These are phyloP conservation scores for Scheffersomyces quercinus DNA, from an alignment of 1,139 yeast genomes.

Conservation along the genomic window DNA sequence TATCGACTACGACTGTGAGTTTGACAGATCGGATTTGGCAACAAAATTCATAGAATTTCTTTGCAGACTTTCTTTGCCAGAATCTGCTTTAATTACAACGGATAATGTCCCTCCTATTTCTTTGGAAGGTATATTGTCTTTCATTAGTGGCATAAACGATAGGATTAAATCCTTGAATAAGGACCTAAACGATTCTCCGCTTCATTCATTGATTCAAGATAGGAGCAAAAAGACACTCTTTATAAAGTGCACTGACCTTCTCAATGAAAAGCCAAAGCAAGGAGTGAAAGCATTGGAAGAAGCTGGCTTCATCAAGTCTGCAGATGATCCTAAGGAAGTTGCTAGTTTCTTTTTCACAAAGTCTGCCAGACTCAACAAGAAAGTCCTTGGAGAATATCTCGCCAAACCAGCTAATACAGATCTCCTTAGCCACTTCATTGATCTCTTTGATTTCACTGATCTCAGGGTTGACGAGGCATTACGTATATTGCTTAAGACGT, in stretches of 20 bases:
- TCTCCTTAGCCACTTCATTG: conserved; percentile 65
- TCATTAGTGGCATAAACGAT: conserved; percentile 65
- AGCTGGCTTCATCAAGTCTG: conserved; percentile 62
- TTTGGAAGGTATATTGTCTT: conserved; percentile 78
- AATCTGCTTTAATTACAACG: conserved; percentile 73
- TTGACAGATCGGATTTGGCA: conserved; percentile 83
- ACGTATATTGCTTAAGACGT: conserved; percentile 74
- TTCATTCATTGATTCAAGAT: conserved; percentile 38
- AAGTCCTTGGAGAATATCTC: conserved; percentile 79
- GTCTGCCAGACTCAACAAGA: conserved; percentile 82
- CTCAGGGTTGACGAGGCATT: conserved; percentile 92
- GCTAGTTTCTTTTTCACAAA: conserved; percentile 77
- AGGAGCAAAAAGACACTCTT: conserved; percentile 71
- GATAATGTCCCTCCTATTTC: conserved; percentile 93
- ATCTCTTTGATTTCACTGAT: conserved; percentile 70
- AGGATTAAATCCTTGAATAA: conserved; percentile 40
- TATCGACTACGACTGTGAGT: conserved; percentile 87
- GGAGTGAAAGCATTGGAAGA: conserved; percentile 68
- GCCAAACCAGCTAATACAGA: conserved; percentile 72
- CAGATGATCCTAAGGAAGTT: conserved; percentile 55
- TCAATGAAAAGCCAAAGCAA: conserved; percentile 75
- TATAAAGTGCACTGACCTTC: conserved; percentile 67
- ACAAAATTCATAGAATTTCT: conserved; percentile 66
- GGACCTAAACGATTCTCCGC: conserved; percentile 17
- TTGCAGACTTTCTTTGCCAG: conserved; percentile 77